These are phyloP conservation scores for Chlamydomonas eustigma DNA, from an alignment of 139 green algal genomes.

Conservation along the genomic window DNA sequence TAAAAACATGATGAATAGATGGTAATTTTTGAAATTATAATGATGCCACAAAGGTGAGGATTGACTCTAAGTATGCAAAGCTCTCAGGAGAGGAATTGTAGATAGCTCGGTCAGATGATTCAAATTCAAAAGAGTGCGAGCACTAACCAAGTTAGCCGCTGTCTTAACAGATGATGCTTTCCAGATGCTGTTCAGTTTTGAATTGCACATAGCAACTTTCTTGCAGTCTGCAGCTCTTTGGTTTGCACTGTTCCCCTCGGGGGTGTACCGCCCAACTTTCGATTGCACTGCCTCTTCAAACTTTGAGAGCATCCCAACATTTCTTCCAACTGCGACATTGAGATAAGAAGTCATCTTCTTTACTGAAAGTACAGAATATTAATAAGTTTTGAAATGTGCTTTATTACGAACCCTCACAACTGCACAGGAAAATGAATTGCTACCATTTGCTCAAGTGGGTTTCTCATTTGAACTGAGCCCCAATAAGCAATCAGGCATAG, in stretches of 20 bases:
- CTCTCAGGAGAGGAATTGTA: neutral
- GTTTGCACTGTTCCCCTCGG: conserved; percentile 10
- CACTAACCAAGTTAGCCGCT: conserved; percentile 32
- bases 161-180: conserved; percentile 28
- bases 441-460: too few species aligned
- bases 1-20: too few species aligned
- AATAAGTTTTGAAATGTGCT: too few species aligned
- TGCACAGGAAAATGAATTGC: too few species aligned
- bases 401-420: too few species aligned
- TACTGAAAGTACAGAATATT: too few species aligned
- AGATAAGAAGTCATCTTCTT: too few species aligned
- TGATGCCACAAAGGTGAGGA: too few species aligned
- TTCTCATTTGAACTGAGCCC: too few species aligned
- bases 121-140: neutral
- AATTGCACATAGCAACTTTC: neutral
- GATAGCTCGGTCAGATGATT: neutral
- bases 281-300: conserved; percentile 32
- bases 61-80: too few species aligned
- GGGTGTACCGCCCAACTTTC: conserved; percentile 31
- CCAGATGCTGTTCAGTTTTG: conserved; percentile 31
- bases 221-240: conserved; percentile 26
- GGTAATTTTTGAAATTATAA: too few species aligned
- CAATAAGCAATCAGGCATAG: too few species aligned
- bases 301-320: conserved; percentile 20
- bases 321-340: neutral